Conservation (phyloP, 257 asterid species). For the Solanum paucissectum region DNA sequence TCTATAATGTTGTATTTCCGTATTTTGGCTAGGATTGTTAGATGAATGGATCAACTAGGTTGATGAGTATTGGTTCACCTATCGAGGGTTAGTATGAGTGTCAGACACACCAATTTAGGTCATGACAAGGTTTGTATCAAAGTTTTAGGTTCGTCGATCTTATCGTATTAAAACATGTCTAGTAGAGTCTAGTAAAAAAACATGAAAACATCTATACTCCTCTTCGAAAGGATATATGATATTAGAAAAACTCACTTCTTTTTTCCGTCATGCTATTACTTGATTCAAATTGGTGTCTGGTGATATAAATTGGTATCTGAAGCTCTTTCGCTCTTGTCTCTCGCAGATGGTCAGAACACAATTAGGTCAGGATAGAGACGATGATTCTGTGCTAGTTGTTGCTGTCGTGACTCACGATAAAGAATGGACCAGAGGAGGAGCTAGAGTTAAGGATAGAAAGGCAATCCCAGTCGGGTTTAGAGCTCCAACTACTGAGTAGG, state of each 20-base stretch:
- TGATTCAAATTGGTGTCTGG: not conserved
- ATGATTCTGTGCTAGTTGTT: not conserved
- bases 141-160: too few relatives aligned
- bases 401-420: not conserved
- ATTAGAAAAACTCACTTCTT: not conserved
- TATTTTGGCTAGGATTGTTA: too few relatives aligned
- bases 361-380: not conserved
- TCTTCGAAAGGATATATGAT: not conserved
- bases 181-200: too few relatives aligned
- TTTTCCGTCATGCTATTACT: too few relatives aligned
- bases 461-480: not conserved
- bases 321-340: not conserved
- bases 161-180: not conserved
- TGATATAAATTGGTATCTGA: not conserved
- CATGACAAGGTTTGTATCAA: too few relatives aligned
- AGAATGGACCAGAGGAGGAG: not conserved
- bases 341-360: not conserved
- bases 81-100: too few relatives aligned
- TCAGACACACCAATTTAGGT: too few relatives aligned
- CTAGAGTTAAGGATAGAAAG: not conserved
- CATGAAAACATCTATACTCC: not conserved
- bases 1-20: too few relatives aligned
- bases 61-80: too few relatives aligned
- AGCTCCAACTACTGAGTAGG: not conserved
- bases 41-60: too few relatives aligned